Conservation (phyloP, 1,139 yeast species). For the Yamadazyma membranifaciens region DNA sequence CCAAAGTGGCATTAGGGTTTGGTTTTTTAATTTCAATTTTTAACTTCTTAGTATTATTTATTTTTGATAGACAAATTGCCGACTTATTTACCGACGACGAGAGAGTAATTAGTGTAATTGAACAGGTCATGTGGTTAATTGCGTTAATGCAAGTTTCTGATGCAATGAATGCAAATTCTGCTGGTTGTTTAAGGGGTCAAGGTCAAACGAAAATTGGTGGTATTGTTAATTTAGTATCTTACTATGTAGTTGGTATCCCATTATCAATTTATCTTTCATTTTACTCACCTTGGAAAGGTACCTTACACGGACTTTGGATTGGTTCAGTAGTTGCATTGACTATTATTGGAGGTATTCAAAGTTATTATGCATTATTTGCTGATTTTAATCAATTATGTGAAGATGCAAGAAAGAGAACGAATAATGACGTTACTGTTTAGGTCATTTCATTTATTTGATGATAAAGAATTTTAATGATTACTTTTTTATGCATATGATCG, state of each 20-base stretch:
- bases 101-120: slow-evolving; percentile 39
- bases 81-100: slow-evolving; percentile 39
- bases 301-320: slow-evolving; percentile 53
- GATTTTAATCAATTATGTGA: slow-evolving; percentile 40
- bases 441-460: background rate
- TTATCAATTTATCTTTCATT: slow-evolving; percentile 48
- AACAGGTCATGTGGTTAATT: slow-evolving; percentile 49
- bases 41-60: slow-evolving; percentile 38
- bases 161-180: slow-evolving; percentile 57
- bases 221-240: slow-evolving; percentile 50
- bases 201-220: slow-evolving; percentile 62
- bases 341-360: slow-evolving; percentile 52
- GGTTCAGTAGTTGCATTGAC: slow-evolving; percentile 53
- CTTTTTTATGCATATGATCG: no score
- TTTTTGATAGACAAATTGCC: slow-evolving; percentile 39
- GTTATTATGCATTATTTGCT: slow-evolving; percentile 40
- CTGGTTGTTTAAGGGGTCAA: slow-evolving; percentile 58
- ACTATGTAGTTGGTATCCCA: slow-evolving; percentile 55
- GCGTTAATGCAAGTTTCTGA: slow-evolving; percentile 58
- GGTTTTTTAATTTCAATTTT: slow-evolving; percentile 42
- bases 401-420: slow-evolving; percentile 41
- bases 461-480: no score
- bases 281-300: slow-evolving; percentile 41
- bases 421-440: slow-evolving; percentile 10
- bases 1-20: slow-evolving; percentile 45